A percentile compares a stretch with the other conserved stretches of the same genome.
Conservation (phyloP, 2,329 filamentous ascomycete species). For the Clonostachys byssicola region DNA sequence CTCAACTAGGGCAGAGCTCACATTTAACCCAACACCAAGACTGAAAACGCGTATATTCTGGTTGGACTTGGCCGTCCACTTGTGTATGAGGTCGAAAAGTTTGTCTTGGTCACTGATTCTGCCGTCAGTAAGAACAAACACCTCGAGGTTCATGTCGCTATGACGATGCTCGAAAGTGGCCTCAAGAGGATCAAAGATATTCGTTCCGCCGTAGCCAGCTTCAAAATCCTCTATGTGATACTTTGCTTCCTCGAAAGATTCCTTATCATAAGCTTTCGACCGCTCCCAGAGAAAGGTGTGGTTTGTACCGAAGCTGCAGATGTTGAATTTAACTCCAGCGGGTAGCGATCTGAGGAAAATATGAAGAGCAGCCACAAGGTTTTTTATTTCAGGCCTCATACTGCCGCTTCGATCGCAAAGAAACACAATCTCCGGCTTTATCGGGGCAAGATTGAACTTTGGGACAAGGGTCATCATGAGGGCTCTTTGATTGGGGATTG, state of each 20-base stretch:
- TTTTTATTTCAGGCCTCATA: conserved; percentile 50
- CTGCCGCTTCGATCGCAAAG: conserved; percentile 69
- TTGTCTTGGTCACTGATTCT: conserved; percentile 41
- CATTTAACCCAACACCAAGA: conserved; percentile 46
- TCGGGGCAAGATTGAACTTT: conserved; percentile 55
- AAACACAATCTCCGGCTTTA: conserved; percentile 62
- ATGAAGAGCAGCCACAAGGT: conserved; percentile 50
- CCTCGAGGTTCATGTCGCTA: conserved; percentile 41
- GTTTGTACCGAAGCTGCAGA: conserved; percentile 58
- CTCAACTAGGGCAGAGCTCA: conserved; percentile 48
- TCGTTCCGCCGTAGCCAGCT: conserved; percentile 48
- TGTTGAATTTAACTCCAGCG: conserved; percentile 62
- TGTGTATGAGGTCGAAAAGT: conserved; percentile 40
- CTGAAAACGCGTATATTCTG: conserved; percentile 47
- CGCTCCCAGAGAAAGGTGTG: conserved; percentile 41
- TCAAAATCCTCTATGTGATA: conserved; percentile 32
- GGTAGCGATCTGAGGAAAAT: conserved; percentile 65
- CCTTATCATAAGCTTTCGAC: conserved; percentile 39
- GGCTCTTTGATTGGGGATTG: conserved; percentile 55
- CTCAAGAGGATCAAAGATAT: conserved; percentile 42
- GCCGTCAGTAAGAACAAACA: conserved; percentile 54
- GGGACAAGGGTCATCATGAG: conserved; percentile 70
- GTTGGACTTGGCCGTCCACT: conserved; percentile 28
- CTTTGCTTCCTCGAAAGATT: conserved; percentile 35
- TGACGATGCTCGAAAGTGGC: conserved; percentile 35